A percentile compares a stretch with the other conserved stretches of the same genome.
These are phyloP conservation scores for Tylopilus cervinicoccineus DNA, from an alignment of 768 basidiomycete species.

Conservation along the genomic window DNA sequence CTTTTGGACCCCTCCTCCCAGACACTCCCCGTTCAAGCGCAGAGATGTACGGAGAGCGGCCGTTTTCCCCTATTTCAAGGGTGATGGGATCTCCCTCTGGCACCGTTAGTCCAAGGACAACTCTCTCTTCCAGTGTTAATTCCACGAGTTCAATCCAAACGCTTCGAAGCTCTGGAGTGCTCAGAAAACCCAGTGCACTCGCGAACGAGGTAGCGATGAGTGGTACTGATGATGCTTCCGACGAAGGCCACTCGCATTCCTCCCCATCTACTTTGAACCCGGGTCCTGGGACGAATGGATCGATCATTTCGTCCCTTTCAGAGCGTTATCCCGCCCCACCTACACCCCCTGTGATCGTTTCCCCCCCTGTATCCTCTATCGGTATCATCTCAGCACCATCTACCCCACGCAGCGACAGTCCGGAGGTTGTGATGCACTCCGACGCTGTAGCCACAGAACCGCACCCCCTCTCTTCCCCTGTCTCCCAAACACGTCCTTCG, in stretches of 20 bases:
- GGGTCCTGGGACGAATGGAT: background rate
- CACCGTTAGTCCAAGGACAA: background rate
- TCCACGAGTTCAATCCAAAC: slow-evolving; percentile 10
- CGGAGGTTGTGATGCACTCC: slow-evolving; percentile 12
- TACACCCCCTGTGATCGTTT: slow-evolving; percentile 27
- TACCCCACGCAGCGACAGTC: slow-evolving; percentile 16
- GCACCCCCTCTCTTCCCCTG: background rate
- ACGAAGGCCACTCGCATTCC: background rate
- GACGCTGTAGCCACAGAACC: background rate
- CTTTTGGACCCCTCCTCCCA: slow-evolving; percentile 29
- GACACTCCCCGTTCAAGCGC: slow-evolving; percentile 28
- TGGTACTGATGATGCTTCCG: background rate
- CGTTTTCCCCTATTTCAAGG: slow-evolving; percentile 26
- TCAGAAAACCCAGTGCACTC: slow-evolving; percentile 18
- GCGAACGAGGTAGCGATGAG: slow-evolving; percentile 8
- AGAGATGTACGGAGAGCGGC: slow-evolving; percentile 24
- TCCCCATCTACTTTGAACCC: background rate
- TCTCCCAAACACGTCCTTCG: background rate
- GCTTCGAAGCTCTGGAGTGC: slow-evolving; percentile 4
- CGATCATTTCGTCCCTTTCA: slow-evolving; percentile 25
- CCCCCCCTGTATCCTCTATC: slow-evolving; percentile 23
- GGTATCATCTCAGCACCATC: slow-evolving; percentile 22
- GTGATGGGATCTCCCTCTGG: slow-evolving; percentile 18
- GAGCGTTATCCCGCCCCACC: slow-evolving; percentile 29
- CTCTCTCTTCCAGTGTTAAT: slow-evolving; percentile 9